phyloP scores from a whole-genome alignment of 2,329 filamentous ascomycete genomes.

The Phaeosphaeria sp. region DNA sequence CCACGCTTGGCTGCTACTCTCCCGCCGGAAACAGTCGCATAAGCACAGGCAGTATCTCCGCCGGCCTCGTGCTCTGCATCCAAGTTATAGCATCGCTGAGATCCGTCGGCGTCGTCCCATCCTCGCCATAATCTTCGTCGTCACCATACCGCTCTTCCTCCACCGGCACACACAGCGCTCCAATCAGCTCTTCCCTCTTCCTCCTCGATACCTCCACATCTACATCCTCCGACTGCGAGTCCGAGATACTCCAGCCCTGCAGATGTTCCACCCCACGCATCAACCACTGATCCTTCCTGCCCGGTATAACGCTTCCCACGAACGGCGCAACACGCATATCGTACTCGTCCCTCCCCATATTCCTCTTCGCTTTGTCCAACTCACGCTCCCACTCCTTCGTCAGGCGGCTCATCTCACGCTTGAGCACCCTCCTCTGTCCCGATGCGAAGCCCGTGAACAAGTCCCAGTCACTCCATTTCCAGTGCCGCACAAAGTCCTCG shows the following conservation, averaged over 20 bases:
- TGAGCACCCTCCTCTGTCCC: slow-evolving; percentile 22
- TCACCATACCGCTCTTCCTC: neutral
- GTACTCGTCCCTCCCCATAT: slow-evolving; percentile 11
- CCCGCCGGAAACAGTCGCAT: slow-evolving; percentile 13
- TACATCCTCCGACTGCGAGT: neutral
- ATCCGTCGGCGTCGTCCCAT: slow-evolving; percentile 11
- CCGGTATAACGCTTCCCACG: slow-evolving; percentile 22
- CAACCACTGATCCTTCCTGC: slow-evolving; percentile 11
- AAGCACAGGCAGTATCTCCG: slow-evolving; percentile 16
- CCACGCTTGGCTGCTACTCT: neutral
- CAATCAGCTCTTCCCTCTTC: slow-evolving; percentile 11
- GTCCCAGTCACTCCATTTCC: slow-evolving; percentile 16
- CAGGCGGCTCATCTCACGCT: slow-evolving; percentile 17
- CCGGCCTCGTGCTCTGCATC: slow-evolving; percentile 9
- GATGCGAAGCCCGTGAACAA: slow-evolving; percentile 13
- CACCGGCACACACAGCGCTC: slow-evolving; percentile 12
- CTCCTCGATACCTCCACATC: neutral
- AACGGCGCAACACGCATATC: slow-evolving; percentile 17
- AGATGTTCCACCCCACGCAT: neutral
- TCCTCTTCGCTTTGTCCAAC: slow-evolving; percentile 3
- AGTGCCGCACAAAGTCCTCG: slow-evolving; percentile 23
- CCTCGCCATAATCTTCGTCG: neutral
- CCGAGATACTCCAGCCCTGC: neutral
- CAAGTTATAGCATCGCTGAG: slow-evolving; percentile 12
- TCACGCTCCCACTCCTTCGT: slow-evolving; percentile 16